Percentiles rank a stretch among this genome's conserved stretches.
Conservation (phyloP, 2,329 filamentous ascomycete genomes). For the Verticillium longisporum region DNA sequence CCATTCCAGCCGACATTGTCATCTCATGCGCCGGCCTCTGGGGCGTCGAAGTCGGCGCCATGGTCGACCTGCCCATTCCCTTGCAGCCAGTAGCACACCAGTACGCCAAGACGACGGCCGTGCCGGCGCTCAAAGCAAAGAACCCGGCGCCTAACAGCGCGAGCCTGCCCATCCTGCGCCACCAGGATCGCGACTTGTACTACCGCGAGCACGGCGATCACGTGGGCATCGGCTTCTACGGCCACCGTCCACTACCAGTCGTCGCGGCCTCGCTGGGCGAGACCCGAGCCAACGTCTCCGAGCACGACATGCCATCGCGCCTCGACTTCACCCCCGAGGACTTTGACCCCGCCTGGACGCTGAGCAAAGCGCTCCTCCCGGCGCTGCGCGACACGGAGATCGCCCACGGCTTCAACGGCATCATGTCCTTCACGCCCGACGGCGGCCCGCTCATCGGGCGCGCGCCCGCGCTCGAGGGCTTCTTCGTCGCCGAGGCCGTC, state of each 20-base stretch:
- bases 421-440: constrained; percentile 61
- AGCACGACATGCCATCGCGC: constrained; percentile 58
- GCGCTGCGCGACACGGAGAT: constrained; percentile 42
- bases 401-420: constrained; percentile 56
- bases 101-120: constrained; percentile 53
- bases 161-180: constrained; percentile 49
- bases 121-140: constrained; percentile 34
- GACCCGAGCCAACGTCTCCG: constrained; percentile 46
- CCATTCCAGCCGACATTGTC: constrained; percentile 50
- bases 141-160: constrained; percentile 37
- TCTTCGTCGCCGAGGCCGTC: constrained; percentile 58
- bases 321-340: constrained; percentile 53
- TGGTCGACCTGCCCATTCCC: constrained; percentile 51
- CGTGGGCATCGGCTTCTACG: constrained; percentile 58
- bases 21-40: constrained; percentile 60
- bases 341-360: constrained; percentile 53
- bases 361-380: constrained; percentile 48
- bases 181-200: constrained; percentile 59
- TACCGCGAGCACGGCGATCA: constrained; percentile 58
- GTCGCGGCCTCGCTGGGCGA: constrained; percentile 44
- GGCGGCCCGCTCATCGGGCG: constrained; percentile 54
- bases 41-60: constrained; percentile 58
- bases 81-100: constrained; percentile 56
- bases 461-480: constrained; percentile 50
- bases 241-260: constrained; percentile 55